Percentiles rank a stretch among this genome's conserved stretches.
Conservation (phyloP, 1,284 basidiomycete genomes). For the Sphagnurus paluster region DNA sequence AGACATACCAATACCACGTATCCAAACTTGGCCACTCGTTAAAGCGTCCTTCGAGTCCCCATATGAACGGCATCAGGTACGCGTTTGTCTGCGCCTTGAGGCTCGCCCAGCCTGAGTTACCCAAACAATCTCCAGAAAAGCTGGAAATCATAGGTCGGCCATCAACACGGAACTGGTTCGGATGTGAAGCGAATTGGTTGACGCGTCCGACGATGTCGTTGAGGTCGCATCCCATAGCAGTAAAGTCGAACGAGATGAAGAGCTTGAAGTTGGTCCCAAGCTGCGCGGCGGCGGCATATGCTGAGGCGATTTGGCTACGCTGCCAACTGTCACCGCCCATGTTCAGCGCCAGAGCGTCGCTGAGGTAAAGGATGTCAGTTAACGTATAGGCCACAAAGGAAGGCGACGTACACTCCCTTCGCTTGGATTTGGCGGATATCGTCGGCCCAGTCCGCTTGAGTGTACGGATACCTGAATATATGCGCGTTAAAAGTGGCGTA, state of each 20-base stretch:
- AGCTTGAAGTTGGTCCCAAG: slow-evolving; percentile 34
- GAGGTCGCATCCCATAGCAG: slow-evolving; percentile 36
- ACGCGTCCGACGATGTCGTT: slow-evolving; percentile 31
- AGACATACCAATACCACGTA: slow-evolving; percentile 45
- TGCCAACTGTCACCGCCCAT: slow-evolving; percentile 42
- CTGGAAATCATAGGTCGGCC: slow-evolving; percentile 42
- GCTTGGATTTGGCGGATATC: slow-evolving; percentile 39
- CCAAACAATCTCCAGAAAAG: slow-evolving; percentile 40
- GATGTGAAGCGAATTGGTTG: slow-evolving; percentile 32
- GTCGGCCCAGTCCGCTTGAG: slow-evolving; percentile 35
- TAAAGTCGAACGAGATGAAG: slow-evolving; percentile 47
- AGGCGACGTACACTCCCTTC: slow-evolving; percentile 36
- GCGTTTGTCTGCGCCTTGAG: slow-evolving; percentile 39
- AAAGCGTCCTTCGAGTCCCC: slow-evolving; percentile 39
- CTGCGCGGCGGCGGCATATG: slow-evolving; percentile 37
- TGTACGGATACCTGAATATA: slow-evolving; percentile 35
- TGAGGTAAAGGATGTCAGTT: slow-evolving; percentile 13
- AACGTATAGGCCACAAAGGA: not conserved
- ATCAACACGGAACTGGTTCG: slow-evolving; percentile 40
- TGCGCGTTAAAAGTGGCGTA: slow-evolving; percentile 1
- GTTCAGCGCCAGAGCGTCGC: slow-evolving; percentile 46
- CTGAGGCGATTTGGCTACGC: slow-evolving; percentile 34
- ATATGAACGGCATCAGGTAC: slow-evolving; percentile 47
- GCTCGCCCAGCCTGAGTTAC: slow-evolving; percentile 37
- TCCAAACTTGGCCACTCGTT: slow-evolving; percentile 35